Evolutionary conservation across 164 flowering plant species (phyloP).

Genomic region (Malania oleifera): DNA sequence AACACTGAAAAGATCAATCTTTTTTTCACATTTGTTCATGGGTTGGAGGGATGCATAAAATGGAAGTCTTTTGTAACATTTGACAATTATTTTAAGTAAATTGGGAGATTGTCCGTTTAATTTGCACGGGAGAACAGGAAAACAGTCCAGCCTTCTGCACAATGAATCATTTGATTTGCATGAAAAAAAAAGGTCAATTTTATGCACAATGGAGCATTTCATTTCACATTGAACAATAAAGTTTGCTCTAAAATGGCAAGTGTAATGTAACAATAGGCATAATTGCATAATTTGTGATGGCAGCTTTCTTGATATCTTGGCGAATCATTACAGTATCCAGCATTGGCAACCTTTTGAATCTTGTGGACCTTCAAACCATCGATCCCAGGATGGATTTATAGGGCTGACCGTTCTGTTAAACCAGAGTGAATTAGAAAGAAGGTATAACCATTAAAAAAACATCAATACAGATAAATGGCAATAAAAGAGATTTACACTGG

Average conservation of each 20-base stretch:
- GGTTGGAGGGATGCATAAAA: too few species aligned
- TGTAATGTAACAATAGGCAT: background rate
- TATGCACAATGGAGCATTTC: too few species aligned
- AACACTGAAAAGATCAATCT: background rate
- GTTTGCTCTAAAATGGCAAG: conserved; percentile 36
- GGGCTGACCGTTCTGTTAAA: conserved; percentile 31
- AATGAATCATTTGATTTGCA: too few species aligned
- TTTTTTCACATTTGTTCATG: background rate
- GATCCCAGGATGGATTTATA: conserved; percentile 29
- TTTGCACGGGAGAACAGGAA: too few species aligned
- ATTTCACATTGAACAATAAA: conserved; percentile 14
- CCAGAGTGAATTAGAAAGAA: background rate
- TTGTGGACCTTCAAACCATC: conserved; percentile 42
- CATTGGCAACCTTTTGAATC: conserved; percentile 29
- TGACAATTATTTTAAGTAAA: too few species aligned
- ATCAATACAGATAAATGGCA: background rate
- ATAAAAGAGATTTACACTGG: conserved; percentile 23
- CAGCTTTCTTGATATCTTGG: background rate
- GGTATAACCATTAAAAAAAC: background rate
- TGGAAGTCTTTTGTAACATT: too few species aligned
- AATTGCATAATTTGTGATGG: conserved; percentile 4
- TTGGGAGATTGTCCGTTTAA: too few species aligned
- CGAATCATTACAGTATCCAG: conserved; percentile 21
- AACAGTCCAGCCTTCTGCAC: too few species aligned
- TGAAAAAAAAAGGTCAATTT: too few species aligned